Evolutionary conservation across 2,329 filamentous ascomycete genomes (phyloP).

Genomic region (Scortechinia acanthostroma): DNA sequence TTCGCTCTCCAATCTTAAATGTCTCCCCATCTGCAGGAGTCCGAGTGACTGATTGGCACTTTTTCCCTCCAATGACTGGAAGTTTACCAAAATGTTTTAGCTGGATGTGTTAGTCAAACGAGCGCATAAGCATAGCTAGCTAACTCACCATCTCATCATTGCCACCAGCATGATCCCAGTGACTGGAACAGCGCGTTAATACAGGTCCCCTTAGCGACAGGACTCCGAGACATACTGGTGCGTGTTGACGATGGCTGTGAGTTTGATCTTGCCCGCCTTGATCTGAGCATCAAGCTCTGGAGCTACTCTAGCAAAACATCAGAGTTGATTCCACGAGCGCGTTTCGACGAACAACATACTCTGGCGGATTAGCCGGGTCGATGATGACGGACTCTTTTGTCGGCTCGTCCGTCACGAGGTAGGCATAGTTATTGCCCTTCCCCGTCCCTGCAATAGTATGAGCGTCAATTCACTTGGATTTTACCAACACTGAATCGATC

Average conservation of each 20-base stretch:
- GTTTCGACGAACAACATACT: slow-evolving; percentile 21
- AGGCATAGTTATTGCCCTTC: slow-evolving; percentile 38
- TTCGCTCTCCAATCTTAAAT: slow-evolving; percentile 72
- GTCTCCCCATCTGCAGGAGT: slow-evolving; percentile 70
- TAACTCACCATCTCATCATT: slow-evolving; percentile 68
- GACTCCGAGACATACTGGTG: slow-evolving; percentile 50
- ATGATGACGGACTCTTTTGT: slow-evolving; percentile 39
- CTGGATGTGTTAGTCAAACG: neutral
- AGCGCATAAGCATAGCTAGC: neutral
- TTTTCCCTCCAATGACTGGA: slow-evolving; percentile 78
- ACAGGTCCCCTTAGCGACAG: neutral
- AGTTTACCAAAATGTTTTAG: slow-evolving; percentile 36
- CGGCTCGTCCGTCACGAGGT: slow-evolving; percentile 36
- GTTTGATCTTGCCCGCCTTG: slow-evolving; percentile 46
- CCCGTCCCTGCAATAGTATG: slow-evolving; percentile 15
- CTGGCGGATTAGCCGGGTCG: slow-evolving; percentile 38
- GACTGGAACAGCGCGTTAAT: slow-evolving; percentile 41
- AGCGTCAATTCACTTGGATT: neutral
- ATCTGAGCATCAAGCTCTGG: slow-evolving; percentile 53
- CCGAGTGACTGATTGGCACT: slow-evolving; percentile 73
- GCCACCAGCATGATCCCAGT: slow-evolving; percentile 89
- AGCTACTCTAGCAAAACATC: slow-evolving; percentile 36
- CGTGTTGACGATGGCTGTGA: slow-evolving; percentile 67
- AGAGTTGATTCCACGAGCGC: slow-evolving; percentile 7
- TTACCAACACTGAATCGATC: slow-evolving; percentile 5